phyloP scores from a whole-genome alignment of 495 filamentous ascomycete genomes.

The Daldinia decipiens region DNA sequence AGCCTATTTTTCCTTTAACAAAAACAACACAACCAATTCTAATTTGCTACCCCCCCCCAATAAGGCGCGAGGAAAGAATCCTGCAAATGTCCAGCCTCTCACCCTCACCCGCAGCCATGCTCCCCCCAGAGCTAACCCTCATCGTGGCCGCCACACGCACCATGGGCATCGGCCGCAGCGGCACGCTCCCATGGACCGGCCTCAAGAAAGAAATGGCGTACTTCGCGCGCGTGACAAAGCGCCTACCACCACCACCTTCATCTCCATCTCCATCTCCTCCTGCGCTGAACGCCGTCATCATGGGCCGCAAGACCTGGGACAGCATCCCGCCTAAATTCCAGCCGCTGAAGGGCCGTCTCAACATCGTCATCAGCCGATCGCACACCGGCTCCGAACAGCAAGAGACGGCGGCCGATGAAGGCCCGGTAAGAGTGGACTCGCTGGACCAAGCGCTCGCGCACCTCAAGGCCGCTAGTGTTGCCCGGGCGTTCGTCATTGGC shows the following conservation, averaged over 20 bases:
- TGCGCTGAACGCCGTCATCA: constrained; percentile 83
- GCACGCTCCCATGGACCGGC: constrained; percentile 86
- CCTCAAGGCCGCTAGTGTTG: constrained; percentile 44
- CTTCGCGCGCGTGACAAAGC: constrained; percentile 90
- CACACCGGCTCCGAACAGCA: constrained; percentile 6
- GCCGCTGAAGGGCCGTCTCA: constrained; percentile 81
- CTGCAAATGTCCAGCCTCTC: constrained; percentile 31
- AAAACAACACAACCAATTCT: no score
- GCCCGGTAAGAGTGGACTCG: constrained; percentile 50
- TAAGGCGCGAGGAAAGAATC: neutral
- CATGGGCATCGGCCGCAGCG: constrained; percentile 87
- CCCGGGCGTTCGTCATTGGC: constrained; percentile 85
- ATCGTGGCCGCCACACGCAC: constrained; percentile 78
- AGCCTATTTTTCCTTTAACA: no score
- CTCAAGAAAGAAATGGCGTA: constrained; percentile 92
- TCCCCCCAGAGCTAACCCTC: constrained; percentile 69
- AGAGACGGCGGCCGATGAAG: constrained; percentile 12
- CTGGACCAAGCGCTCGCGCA: constrained; percentile 68
- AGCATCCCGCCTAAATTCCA: constrained; percentile 79
- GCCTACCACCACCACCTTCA: constrained; percentile 46
- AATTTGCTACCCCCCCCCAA: neutral
- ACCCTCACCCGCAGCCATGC: constrained; percentile 30
- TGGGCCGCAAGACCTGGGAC: constrained; percentile 97
- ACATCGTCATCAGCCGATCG: constrained; percentile 77
- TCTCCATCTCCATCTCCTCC: neutral